Conservation (phyloP, 441 rosid genomes). For the Erodium texanum region DNA sequence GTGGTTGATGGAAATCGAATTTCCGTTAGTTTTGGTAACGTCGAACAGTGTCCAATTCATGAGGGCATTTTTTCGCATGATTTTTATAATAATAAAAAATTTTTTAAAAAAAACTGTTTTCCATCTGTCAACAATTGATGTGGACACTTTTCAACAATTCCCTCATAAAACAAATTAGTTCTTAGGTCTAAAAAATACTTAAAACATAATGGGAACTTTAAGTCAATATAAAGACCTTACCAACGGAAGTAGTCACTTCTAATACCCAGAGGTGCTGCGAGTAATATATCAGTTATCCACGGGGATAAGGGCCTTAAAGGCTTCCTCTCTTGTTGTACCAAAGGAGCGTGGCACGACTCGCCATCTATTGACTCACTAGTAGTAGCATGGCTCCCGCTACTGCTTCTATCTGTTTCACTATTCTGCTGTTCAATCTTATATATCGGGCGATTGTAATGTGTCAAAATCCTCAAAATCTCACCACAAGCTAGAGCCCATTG, state of each 20-base stretch:
- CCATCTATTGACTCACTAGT: slow-evolving; percentile 34
- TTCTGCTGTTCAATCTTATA: slow-evolving; percentile 59
- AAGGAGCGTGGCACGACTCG: slow-evolving; percentile 38
- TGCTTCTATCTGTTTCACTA: slow-evolving; percentile 47
- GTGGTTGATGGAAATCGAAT: no score
- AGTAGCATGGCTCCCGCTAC: slow-evolving; percentile 33
- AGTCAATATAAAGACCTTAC: slow-evolving; percentile 36
- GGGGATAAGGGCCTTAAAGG: slow-evolving; percentile 93
- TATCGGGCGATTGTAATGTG: slow-evolving; percentile 98
- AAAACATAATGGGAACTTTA: neutral
- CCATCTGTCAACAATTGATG: no score
- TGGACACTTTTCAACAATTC: no score
- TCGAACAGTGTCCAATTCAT: no score
- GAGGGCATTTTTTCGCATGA: no score
- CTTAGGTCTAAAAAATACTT: no score
- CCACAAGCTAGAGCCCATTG: slow-evolving; percentile 99
- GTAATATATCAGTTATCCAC: slow-evolving; percentile 91
- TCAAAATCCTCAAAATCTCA: slow-evolving; percentile 87
- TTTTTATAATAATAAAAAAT: no score
- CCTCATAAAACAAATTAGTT: no score
- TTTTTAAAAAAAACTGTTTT: no score
- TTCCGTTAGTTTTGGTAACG: no score
- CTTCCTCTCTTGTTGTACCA: slow-evolving; percentile 64
- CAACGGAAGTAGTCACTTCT: slow-evolving; percentile 97
- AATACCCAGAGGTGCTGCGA: slow-evolving; percentile 88